A percentile compares a stretch with the other conserved stretches of the same genome.
Conservation (phyloP, 1,139 yeast species). For the Hemisphaericaspora subhashii region DNA sequence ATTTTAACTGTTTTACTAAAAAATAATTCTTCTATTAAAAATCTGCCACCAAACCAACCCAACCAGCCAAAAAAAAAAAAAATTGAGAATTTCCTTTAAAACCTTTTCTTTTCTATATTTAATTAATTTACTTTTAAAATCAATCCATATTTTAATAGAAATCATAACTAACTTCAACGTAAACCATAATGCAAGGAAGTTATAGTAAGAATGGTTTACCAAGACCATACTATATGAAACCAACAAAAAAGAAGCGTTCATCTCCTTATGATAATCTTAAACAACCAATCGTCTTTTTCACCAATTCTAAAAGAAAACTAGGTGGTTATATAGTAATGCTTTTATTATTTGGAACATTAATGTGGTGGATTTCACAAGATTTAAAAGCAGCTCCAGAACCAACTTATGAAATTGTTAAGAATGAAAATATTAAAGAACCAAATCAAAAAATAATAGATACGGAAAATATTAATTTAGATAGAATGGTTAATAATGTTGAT, state of each 20-base stretch:
- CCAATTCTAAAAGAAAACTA: conserved; percentile 37
- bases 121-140: too few relatives aligned
- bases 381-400: conserved; percentile 31
- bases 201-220: conserved; percentile 47
- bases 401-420: conserved; percentile 29
- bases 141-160: too few relatives aligned
- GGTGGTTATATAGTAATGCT: conserved; percentile 41
- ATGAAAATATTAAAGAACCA: conserved; percentile 6
- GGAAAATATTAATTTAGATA: conserved; percentile 14
- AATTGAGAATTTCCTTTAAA: too few relatives aligned
- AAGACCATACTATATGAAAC: conserved; percentile 52
- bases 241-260: conserved; percentile 30
- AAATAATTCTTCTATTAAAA: too few relatives aligned
- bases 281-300: conserved; percentile 34
- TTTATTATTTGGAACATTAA: conserved; percentile 34
- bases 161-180: too few relatives aligned
- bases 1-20: too few relatives aligned
- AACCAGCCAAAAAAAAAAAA: too few relatives aligned
- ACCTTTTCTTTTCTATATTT: too few relatives aligned
- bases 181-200: conserved; percentile 43
- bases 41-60: too few relatives aligned
- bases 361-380: conserved; percentile 41
- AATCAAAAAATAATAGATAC: conserved; percentile 5
- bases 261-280: conserved; percentile 37
- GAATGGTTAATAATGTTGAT: conserved; percentile 14